Evolutionary conservation across 2,329 filamentous ascomycete genomes (phyloP).

Genomic region (Zelopaecilomyces penicillatus): DNA sequence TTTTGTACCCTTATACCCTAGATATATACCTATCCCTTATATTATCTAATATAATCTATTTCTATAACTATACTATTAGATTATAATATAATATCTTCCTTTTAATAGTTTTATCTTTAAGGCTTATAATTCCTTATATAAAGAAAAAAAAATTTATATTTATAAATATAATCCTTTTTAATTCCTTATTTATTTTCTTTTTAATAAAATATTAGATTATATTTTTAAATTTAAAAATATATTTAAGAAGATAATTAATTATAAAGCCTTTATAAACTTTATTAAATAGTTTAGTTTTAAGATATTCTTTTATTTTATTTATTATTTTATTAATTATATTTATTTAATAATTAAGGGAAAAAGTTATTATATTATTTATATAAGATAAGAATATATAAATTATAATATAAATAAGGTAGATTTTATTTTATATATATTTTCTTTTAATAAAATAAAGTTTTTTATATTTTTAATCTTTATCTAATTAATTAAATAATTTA

Average conservation of each 20-base stretch:
- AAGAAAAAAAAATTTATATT: background rate
- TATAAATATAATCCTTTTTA: background rate
- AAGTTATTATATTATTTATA: background rate
- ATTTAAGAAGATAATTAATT: slow-evolving; percentile 3
- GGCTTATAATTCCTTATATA: background rate
- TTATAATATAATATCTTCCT: background rate
- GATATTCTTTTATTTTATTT: background rate
- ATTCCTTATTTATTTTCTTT: slow-evolving; percentile 1
- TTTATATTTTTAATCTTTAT: too few relatives aligned
- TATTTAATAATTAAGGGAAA: background rate
- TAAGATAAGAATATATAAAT: background rate
- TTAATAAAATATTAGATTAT: background rate
- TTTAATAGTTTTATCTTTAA: slow-evolving; percentile 1
- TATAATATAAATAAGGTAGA: background rate
- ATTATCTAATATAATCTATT: background rate
- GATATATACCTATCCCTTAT: background rate
- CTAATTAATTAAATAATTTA: too few relatives aligned
- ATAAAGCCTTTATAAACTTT: background rate
- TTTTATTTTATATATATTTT: too few relatives aligned
- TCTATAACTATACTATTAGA: background rate
- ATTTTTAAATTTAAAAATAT: background rate
- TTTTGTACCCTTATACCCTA: background rate
- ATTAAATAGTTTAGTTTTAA: slow-evolving; percentile 2
- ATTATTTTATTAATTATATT: background rate
- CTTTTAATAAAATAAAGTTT: too few relatives aligned